Evolutionary conservation across 1,284 basidiomycete species (phyloP).

Genomic region (Ustilago xerochloae): DNA sequence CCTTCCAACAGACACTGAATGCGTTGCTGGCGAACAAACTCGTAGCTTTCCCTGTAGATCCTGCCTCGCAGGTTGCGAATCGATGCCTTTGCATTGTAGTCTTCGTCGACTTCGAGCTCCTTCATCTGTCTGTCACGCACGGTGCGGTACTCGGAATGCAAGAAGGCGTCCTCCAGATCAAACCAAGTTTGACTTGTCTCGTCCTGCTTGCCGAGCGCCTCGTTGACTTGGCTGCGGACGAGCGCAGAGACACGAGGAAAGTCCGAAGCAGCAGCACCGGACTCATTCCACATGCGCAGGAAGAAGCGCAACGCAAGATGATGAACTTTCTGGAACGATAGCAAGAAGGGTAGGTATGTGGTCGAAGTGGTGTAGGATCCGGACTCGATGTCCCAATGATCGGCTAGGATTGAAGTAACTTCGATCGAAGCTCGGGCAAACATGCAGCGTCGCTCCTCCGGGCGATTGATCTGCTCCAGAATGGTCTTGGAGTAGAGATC

Average conservation of each 20-base stretch:
- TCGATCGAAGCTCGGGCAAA: constrained; percentile 87
- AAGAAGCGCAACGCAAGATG: constrained; percentile 86
- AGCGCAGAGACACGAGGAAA: constrained; percentile 84
- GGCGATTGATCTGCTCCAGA: constrained; percentile 84
- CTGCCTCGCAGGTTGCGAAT: constrained; percentile 80
- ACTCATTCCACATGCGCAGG: constrained; percentile 93
- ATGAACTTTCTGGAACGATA: constrained; percentile 84
- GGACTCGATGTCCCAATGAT: constrained; percentile 58
- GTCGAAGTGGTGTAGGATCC: constrained; percentile 79
- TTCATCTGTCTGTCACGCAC: constrained; percentile 93
- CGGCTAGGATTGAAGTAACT: constrained; percentile 75
- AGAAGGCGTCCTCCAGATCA: constrained; percentile 84
- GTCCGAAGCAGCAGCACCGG: constrained; percentile 76
- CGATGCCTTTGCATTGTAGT: constrained; percentile 69
- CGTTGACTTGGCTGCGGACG: constrained; percentile 79
- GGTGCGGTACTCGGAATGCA: constrained; percentile 84
- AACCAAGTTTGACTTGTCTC: constrained; percentile 78
- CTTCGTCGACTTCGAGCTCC: constrained; percentile 90
- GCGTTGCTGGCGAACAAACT: constrained; percentile 89
- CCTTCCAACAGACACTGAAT: constrained; percentile 87
- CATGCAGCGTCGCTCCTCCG: constrained; percentile 82
- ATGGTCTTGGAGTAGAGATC: constrained; percentile 87
- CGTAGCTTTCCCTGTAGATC: constrained; percentile 89
- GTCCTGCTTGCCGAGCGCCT: constrained; percentile 75
- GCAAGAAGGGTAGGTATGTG: constrained; percentile 87